Evolutionary conservation across 768 basidiomycete genomes (phyloP).

Genomic region (Macrolepiota dolichaula): DNA sequence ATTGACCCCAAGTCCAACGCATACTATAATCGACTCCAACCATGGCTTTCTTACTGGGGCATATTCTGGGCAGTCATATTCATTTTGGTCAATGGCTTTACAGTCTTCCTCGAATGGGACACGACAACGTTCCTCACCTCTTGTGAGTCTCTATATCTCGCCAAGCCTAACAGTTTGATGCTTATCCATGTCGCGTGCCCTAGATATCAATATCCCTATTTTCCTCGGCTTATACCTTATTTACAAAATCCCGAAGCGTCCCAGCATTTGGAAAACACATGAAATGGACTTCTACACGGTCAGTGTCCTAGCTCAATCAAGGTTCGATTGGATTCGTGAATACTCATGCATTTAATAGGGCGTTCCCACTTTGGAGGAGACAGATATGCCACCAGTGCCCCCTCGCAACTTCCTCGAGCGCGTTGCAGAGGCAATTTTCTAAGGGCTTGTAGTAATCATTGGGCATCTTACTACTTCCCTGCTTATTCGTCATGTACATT

Average conservation of each 20-base stretch:
- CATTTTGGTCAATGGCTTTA: constrained; percentile 50
- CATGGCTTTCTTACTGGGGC: constrained; percentile 69
- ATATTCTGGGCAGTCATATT: constrained; percentile 61
- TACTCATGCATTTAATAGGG: constrained; percentile 33
- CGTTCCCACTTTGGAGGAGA: constrained; percentile 69
- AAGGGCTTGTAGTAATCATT: constrained; percentile 10
- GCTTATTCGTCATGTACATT: neutral
- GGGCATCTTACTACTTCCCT: neutral
- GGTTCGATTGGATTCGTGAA: neutral
- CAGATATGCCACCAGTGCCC: constrained; percentile 48
- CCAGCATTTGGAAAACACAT: constrained; percentile 47
- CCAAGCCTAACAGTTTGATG: neutral
- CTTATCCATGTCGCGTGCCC: neutral
- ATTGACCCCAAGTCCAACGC: constrained; percentile 57
- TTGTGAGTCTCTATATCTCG: constrained; percentile 25
- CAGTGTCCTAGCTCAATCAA: constrained; percentile 16
- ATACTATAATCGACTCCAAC: constrained; percentile 61
- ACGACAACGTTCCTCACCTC: constrained; percentile 45
- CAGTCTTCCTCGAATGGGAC: constrained; percentile 63
- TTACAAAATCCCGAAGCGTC: constrained; percentile 38
- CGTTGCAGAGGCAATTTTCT: constrained; percentile 52
- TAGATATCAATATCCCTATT: constrained; percentile 48
- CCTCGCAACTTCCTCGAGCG: constrained; percentile 50
- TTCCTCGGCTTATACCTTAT: constrained; percentile 41
- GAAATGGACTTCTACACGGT: constrained; percentile 76